Percentiles rank a stretch among this genome's conserved stretches.
These are phyloP conservation scores for Podospora fimiseda DNA, from an alignment of 495 filamentous ascomycete genomes.

Conservation along the genomic window DNA sequence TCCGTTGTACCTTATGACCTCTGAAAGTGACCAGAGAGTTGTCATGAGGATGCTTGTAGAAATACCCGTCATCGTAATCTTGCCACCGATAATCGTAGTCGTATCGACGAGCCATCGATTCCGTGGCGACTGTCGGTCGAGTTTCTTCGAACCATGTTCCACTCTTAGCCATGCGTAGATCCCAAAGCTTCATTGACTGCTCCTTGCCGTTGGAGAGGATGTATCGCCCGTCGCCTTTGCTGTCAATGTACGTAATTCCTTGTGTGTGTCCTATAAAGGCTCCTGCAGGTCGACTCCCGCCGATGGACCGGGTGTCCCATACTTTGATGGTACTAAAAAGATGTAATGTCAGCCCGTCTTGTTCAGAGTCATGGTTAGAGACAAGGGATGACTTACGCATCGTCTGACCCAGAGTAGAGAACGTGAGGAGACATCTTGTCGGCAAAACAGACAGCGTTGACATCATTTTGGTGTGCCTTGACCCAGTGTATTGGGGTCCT, in stretches of 20 bases:
- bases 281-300: constrained; percentile 78
- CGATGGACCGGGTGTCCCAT: constrained; percentile 91
- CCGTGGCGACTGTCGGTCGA: constrained; percentile 27
- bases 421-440: constrained; percentile 88
- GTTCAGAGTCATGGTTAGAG: not conserved
- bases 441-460: constrained; percentile 95
- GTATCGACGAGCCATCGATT: constrained; percentile 45
- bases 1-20: constrained; percentile 81
- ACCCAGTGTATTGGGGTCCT: constrained; percentile 67
- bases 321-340: constrained; percentile 66
- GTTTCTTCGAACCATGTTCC: constrained; percentile 54
- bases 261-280: constrained; percentile 93
- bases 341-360: not conserved
- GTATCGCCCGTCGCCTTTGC: constrained; percentile 92
- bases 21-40: constrained; percentile 90
- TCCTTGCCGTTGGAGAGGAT: constrained; percentile 93
- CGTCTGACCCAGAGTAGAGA: constrained; percentile 93
- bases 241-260: constrained; percentile 91
- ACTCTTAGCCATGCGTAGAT: constrained; percentile 75
- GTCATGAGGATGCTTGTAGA: constrained; percentile 74
- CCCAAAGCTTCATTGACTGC: constrained; percentile 97
- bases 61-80: constrained; percentile 60
- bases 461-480: constrained; percentile 74
- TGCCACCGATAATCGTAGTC: constrained; percentile 84
- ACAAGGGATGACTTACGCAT: constrained; percentile 37